Evolutionary conservation across 164 flowering plant species (phyloP), one percentile per base, ranked within the genome.

Genomic region (Liquidambar formosana): DNA sequence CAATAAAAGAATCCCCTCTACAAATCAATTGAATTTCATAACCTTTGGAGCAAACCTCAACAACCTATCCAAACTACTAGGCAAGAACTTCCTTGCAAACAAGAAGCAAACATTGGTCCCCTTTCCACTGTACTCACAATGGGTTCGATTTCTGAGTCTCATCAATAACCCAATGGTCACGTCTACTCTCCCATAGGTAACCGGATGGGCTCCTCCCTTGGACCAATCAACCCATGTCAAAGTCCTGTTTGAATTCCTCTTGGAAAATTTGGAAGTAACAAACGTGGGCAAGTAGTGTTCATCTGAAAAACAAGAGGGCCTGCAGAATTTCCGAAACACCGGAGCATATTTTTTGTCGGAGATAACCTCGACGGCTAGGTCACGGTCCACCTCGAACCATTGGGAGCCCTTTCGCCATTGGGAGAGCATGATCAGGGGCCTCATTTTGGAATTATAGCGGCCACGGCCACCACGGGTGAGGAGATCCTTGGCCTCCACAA

Each of bases 401-500:
- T 79, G 82, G 1, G 82, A 76, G 11, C 84, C 82, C 58, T 81
- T 81, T 3, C 82, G 73, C 80, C 82, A 78, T 5, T 81, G 71
- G 9, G 21, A 8, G 21, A 64, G 46, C 12, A 4, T 45, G 27
- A 78, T 56, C 2, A 3, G 12, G 18, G 82, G 82, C 27, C 13
- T 51, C 80, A 81, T 73, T 14, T 16, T 43, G 10, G 15, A 38
- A 38, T 25, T 71, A 76, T 78, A 81, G 1, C 82, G 70, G 58
- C 76, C 81, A 0, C 74, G 79, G 43, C 80, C 78, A 0, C 66
- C 74, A 0, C 64, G 58, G 18, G 80, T 76, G 0, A 38, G 78
- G 0, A 48, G 10, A 57, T 81, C 80, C 18, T 70, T 76, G 65
- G 70, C 48, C 64, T 76, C 76, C 8, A 78, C 66, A 70, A 73